Percentiles rank a stretch among this genome's conserved stretches.
phyloP scores from a whole-genome alignment of 2,329 filamentous ascomycete species.

The Endocalyx cinctus region DNA sequence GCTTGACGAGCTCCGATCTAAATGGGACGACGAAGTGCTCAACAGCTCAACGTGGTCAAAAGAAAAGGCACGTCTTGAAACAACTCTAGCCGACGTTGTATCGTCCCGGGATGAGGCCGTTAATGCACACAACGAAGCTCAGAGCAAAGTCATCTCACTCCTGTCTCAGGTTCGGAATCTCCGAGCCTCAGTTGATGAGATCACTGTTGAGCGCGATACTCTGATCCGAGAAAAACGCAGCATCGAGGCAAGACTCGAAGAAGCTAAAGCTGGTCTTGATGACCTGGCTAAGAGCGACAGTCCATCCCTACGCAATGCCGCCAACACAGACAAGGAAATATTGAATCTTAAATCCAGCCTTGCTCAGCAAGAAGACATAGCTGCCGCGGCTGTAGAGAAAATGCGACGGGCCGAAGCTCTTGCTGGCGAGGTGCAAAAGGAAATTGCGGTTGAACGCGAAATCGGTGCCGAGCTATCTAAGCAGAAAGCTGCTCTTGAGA shows the following conservation, averaged over 20 bases:
- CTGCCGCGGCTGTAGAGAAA: constrained; percentile 87
- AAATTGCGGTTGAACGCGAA: constrained; percentile 82
- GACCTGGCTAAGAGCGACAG: constrained; percentile 82
- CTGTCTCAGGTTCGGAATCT: constrained; percentile 84
- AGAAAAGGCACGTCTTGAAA: constrained; percentile 88
- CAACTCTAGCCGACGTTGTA: constrained; percentile 81
- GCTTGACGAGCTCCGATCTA: constrained; percentile 86
- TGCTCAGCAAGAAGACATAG: constrained; percentile 90
- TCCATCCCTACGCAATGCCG: constrained; percentile 83
- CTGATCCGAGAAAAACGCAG: constrained; percentile 85
- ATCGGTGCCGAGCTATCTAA: constrained; percentile 76
- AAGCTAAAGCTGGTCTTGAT: constrained; percentile 84
- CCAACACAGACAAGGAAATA: constrained; percentile 81
- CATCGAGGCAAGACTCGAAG: constrained; percentile 76
- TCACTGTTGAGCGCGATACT: constrained; percentile 77
- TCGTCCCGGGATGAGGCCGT: constrained; percentile 92
- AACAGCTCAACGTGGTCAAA: constrained; percentile 99
- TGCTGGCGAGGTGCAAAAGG: constrained; percentile 84
- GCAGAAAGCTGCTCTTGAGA: constrained; percentile 86
- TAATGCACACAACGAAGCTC: constrained; percentile 88
- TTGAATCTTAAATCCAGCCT: constrained; percentile 83
- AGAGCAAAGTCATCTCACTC: constrained; percentile 85
- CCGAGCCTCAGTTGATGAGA: constrained; percentile 79
- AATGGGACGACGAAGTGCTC: constrained; percentile 97
- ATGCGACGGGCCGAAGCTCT: constrained; percentile 92